phyloP scores from a whole-genome alignment of 2,329 filamentous ascomycete species.

The Fusarium xyrophilum region DNA sequence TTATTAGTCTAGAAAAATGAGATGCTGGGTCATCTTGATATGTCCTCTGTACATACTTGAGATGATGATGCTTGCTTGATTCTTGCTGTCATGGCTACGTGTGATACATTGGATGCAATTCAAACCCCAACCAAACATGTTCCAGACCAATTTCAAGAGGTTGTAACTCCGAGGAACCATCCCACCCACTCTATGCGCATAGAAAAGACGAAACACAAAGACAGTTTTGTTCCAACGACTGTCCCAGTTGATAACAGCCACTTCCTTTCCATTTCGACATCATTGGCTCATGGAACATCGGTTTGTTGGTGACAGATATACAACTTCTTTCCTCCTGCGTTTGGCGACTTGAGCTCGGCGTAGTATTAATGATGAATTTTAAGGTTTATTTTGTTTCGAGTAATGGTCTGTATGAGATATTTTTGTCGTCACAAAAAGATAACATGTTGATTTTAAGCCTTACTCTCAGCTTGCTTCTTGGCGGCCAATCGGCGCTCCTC shows the following conservation, averaged over 20 bases:
- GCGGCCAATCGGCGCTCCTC: slow-evolving; percentile 69
- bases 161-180: slow-evolving; percentile 1
- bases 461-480: slow-evolving; percentile 44
- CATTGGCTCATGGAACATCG: slow-evolving; percentile 1
- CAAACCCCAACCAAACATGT: slow-evolving; percentile 1
- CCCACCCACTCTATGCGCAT: neutral
- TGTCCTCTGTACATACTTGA: neutral
- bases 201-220: slow-evolving; percentile 8
- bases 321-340: slow-evolving; percentile 1
- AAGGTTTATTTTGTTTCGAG: neutral
- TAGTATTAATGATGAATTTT: slow-evolving; percentile 22
- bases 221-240: neutral
- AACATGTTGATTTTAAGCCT: slow-evolving; percentile 22
- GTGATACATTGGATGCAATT: slow-evolving; percentile 19
- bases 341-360: neutral
- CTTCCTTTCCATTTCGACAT: neutral
- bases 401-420: neutral
- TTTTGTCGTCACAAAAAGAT: neutral
- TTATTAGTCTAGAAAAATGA: slow-evolving; percentile 27
- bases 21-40: slow-evolving; percentile 21
- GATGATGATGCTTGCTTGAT: neutral
- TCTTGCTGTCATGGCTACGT: slow-evolving; percentile 6
- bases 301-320: neutral
- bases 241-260: neutral
- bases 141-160: neutral